Base-by-base conservation (phyloP, 2,329 filamentous ascomycete species). In the Botryotinia narcissicola region DNA sequence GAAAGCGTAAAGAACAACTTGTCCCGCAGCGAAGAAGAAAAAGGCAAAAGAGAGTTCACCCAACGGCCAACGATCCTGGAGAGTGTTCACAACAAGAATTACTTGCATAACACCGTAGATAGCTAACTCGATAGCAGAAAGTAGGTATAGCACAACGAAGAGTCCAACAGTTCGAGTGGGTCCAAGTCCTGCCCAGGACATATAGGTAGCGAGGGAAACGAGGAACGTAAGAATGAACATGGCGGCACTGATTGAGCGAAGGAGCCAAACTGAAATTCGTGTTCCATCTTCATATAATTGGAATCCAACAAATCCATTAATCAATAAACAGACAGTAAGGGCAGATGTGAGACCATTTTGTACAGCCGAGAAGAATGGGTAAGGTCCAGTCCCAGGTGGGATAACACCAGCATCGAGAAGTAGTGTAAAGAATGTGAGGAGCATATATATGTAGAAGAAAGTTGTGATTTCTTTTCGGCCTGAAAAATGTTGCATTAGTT, bases 251-350 rank as follows among this genome's bases (percentile, higher is more conserved):
- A 89, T 91, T 44, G 93, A 84, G 71, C 95, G 91, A 75, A 99
- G 85, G 78, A 98, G 90, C 96, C 96, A 99, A 61, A 99, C 91
- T 0, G 95, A 98, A 59, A 98, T 85, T 2, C 92, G 91, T 1
- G 96, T 99, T 69, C 96, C 96, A 80, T 99, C 96, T 83, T 99
- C 96, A 82, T 99, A 99, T 20, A 99, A 87, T 83, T 98, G 96
- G 83, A 99, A 99, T 48, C 96, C 96, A 71, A 99, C 95, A 80
- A 99, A 99, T 61, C 96, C 96, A 82, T 98, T 98, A 86, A 99
- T 95, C 79, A 98, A 85, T 73, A 99, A 86, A 82, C 92, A 97
- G 40, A 94, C 95, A 81, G 96, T 92, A 42, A 97, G 87, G 0
- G 96, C 93, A 51, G 94, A 97, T 35, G 91, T 86, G 71, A 99